Percentiles rank a stretch among this genome's conserved stretches.
Conservation (phyloP, 1,139 yeast genomes). For the Zhuliangozyma parablackwelliae region DNA sequence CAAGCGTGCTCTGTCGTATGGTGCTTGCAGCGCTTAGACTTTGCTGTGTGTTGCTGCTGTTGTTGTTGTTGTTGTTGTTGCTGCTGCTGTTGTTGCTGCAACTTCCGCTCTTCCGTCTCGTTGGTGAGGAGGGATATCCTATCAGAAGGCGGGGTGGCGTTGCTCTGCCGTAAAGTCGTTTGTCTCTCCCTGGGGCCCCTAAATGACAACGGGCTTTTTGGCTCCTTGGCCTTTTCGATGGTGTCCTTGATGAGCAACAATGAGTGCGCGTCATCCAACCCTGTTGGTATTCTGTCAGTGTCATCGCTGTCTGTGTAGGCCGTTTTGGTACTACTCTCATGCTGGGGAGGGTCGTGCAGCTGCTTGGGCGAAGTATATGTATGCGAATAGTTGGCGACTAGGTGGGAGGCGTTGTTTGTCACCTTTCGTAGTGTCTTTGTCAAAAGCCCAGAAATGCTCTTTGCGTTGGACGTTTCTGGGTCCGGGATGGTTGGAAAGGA, state of each 20-base stretch:
- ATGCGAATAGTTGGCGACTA: constrained; percentile 29
- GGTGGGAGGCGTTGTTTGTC: constrained; percentile 40
- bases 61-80: too few species aligned
- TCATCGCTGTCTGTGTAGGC: neutral
- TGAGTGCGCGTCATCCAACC: too few species aligned
- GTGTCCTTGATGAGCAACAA: neutral
- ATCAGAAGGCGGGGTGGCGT: too few species aligned
- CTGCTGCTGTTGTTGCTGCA: too few species aligned
- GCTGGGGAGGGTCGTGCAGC: neutral
- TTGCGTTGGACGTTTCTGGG: constrained; percentile 33
- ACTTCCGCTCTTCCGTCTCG: too few species aligned
- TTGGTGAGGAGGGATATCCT: too few species aligned
- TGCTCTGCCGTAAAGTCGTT: too few species aligned
- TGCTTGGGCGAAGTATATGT: constrained; percentile 3
- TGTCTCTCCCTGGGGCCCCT: too few species aligned
- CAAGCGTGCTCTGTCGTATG: constrained; percentile 1
- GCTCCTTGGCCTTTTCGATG: neutral
- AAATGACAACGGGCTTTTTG: too few species aligned
- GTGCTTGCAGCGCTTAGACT: neutral
- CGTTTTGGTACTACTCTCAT: too few species aligned
- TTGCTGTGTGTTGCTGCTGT: too few species aligned
- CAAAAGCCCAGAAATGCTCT: constrained; percentile 30
- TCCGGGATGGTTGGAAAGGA: constrained; percentile 46
- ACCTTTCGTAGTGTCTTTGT: constrained; percentile 42
- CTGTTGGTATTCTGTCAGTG: neutral